phyloP scores from a whole-genome alignment of 2,329 filamentous ascomycete genomes.

The Arthrobotrys sinensis region DNA sequence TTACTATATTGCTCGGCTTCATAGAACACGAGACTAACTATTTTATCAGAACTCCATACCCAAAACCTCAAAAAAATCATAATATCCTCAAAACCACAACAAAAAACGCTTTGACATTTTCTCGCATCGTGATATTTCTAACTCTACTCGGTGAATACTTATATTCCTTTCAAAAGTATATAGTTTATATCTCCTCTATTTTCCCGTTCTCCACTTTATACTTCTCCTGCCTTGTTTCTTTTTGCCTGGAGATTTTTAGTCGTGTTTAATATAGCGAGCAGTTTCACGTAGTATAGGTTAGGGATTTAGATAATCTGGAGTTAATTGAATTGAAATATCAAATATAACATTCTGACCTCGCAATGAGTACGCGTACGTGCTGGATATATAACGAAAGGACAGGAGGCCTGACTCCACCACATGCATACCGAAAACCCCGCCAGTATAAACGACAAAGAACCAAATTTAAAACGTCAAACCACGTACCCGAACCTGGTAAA shows the following conservation, averaged over 20 bases:
- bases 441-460: no score
- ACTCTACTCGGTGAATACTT: not conserved
- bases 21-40: conserved; percentile 16
- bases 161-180: conserved; percentile 14
- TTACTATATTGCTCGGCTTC: no score
- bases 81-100: conserved; percentile 26
- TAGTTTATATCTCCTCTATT: conserved; percentile 8
- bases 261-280: no score
- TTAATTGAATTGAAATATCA: conserved; percentile 1
- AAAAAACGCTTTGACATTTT: conserved; percentile 25
- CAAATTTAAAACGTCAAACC: no score
- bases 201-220: not conserved
- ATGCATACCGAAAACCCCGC: no score
- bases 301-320: not conserved
- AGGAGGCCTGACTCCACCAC: no score
- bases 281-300: not conserved
- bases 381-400: no score
- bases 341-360: not conserved
- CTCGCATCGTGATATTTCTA: not conserved
- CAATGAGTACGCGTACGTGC: no score
- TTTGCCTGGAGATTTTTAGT: no score
- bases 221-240: not conserved
- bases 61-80: conserved; percentile 35
- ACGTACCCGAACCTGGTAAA: no score
- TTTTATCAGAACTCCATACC: conserved; percentile 27